phyloP scores from a whole-genome alignment of 1,139 yeast species.

The Nadsonia starkeyi-henricii region DNA sequence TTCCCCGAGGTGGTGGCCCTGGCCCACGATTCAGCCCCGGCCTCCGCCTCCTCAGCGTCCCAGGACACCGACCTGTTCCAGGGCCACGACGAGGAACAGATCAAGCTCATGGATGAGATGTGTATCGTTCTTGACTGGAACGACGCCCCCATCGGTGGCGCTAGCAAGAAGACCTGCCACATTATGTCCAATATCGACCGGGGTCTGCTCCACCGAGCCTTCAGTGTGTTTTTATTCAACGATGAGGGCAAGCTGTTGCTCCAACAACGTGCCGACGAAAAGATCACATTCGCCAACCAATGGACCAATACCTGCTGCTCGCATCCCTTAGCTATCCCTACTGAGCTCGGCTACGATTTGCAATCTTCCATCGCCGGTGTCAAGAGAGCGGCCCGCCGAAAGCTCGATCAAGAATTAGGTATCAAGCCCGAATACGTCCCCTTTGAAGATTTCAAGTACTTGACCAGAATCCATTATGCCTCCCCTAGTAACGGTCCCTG shows the following conservation, averaged over 20 bases:
- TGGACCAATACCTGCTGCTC: constrained; percentile 99
- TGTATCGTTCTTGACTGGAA: constrained; percentile 86
- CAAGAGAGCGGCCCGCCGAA: constrained; percentile 80
- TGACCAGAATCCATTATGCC: constrained; percentile 89
- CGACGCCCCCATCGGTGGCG: constrained; percentile 83
- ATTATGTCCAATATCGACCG: constrained; percentile 71
- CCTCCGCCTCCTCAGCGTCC: constrained; percentile 8
- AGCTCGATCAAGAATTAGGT: constrained; percentile 85
- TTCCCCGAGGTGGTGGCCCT: constrained; percentile 6
- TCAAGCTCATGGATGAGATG: constrained; percentile 87
- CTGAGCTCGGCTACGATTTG: constrained; percentile 59
- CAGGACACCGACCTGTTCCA: constrained; percentile 33
- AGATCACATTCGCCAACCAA: constrained; percentile 88
- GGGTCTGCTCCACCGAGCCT: constrained; percentile 89
- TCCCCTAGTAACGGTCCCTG: constrained; percentile 75
- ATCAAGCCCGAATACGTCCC: constrained; percentile 41
- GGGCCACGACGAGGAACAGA: constrained; percentile 91
- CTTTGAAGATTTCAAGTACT: constrained; percentile 53
- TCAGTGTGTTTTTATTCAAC: constrained; percentile 83
- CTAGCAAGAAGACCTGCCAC: constrained; percentile 86
- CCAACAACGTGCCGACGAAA: constrained; percentile 92
- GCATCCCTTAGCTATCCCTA: constrained; percentile 77
- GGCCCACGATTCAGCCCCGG: constrained; percentile 2
- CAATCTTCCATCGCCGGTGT: constrained; percentile 61
- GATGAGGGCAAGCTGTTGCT: constrained; percentile 60